Evolutionary conservation across 1,284 basidiomycete species (phyloP).

Genomic region (Apiotrichum siamense): DNA sequence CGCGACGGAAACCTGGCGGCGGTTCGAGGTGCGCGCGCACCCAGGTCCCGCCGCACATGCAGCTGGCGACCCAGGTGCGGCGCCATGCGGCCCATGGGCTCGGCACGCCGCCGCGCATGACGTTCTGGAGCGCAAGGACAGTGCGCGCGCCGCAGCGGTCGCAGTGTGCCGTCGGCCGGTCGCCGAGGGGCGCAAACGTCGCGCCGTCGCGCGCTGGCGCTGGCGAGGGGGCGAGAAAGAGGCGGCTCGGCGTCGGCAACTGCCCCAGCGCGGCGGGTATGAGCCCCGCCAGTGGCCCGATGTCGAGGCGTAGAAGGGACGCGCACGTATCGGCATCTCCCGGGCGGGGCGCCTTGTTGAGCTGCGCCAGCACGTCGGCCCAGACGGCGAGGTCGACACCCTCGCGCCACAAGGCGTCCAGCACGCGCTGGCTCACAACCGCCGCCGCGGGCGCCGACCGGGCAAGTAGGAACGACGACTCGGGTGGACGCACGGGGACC

Average conservation of each 20-base stretch:
- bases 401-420: slow-evolving; percentile 20
- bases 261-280: slow-evolving; percentile 8
- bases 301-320: slow-evolving; percentile 15
- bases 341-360: slow-evolving; percentile 8
- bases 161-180: slow-evolving; percentile 19
- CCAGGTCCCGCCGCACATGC: slow-evolving; percentile 39
- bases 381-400: slow-evolving; percentile 32
- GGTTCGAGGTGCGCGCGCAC: slow-evolving; percentile 13
- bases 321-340: slow-evolving; percentile 14
- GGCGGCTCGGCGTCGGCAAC: slow-evolving; percentile 23
- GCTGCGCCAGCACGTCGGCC: slow-evolving; percentile 25
- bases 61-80: slow-evolving; percentile 15
- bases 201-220: slow-evolving; percentile 22
- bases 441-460: slow-evolving; percentile 28
- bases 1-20: neutral
- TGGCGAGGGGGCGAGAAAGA: slow-evolving; percentile 19
- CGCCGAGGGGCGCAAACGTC: slow-evolving; percentile 19
- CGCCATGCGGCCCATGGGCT: slow-evolving; percentile 18
- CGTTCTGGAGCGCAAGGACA: slow-evolving; percentile 2
- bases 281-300: slow-evolving; percentile 10
- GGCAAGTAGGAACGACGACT: slow-evolving; percentile 9
- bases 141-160: slow-evolving; percentile 26
- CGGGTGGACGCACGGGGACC: slow-evolving; percentile 31
- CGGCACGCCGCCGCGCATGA: slow-evolving; percentile 8
- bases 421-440: slow-evolving; percentile 24